Conservation (phyloP, 2,329 filamentous ascomycete genomes). For the Aspergillaceae sp. region DNA sequence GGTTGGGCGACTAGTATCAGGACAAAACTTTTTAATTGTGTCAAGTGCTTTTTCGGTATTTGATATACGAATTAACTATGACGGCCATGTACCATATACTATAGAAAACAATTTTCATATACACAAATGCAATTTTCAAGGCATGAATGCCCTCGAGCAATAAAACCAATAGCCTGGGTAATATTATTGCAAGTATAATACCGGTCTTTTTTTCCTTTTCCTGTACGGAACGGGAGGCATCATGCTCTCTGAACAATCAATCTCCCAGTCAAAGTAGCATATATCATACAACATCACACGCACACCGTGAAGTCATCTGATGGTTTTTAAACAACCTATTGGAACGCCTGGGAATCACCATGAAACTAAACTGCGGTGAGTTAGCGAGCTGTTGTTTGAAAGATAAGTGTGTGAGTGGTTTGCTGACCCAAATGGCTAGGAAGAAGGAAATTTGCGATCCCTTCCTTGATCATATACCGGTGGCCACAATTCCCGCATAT, state of each 20-base stretch:
- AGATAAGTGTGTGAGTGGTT: background rate
- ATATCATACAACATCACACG: too few relatives aligned
- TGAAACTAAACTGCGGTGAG: background rate
- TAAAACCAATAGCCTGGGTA: too few relatives aligned
- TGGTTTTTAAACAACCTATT: too few relatives aligned
- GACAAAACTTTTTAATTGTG: slow-evolving; percentile 3
- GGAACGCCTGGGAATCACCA: too few relatives aligned
- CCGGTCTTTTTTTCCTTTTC: too few relatives aligned
- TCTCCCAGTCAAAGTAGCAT: too few relatives aligned
- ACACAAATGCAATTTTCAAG: too few relatives aligned
- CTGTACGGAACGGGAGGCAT: too few relatives aligned
- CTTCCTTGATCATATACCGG: slow-evolving; percentile 89
- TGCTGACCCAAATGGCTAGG: slow-evolving; percentile 69
- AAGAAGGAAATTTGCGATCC: slow-evolving; percentile 90
- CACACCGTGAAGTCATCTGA: too few relatives aligned
- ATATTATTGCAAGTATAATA: too few relatives aligned
- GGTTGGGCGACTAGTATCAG: slow-evolving; percentile 3
- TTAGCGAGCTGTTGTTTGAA: background rate
- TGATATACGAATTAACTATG: background rate
- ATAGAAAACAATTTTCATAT: background rate
- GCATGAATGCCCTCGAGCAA: too few relatives aligned
- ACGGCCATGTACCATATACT: slow-evolving; percentile 19
- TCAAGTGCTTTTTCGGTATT: slow-evolving; percentile 4
- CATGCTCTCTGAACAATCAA: too few relatives aligned
- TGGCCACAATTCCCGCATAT: slow-evolving; percentile 88